Percentiles rank a stretch among this genome's conserved stretches.
Conservation (phyloP, 2,329 filamentous ascomycete genomes). For the Neofusicoccum parvum region DNA sequence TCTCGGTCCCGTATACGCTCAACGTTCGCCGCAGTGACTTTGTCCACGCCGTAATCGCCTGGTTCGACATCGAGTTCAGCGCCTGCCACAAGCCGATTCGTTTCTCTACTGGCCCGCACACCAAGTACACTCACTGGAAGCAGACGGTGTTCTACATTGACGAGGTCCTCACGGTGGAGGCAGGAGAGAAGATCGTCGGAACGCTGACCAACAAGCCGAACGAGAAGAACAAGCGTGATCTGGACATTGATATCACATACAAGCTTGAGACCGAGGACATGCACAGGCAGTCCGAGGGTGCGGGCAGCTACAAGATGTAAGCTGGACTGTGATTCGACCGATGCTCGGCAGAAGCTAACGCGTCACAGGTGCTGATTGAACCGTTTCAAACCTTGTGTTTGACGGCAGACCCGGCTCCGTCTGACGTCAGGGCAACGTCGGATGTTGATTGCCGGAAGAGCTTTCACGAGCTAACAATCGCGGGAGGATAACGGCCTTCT, state of each 20-base stretch:
- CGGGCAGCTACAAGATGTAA: conserved; percentile 75
- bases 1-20: conserved; percentile 77
- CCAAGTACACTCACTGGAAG: conserved; percentile 99
- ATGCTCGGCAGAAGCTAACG: background rate
- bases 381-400: background rate
- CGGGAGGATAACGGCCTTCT: conserved; percentile 2
- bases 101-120: conserved; percentile 96
- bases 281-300: conserved; percentile 68
- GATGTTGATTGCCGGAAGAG: conserved; percentile 6
- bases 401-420: conserved; percentile 11
- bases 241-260: conserved; percentile 89
- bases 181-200: conserved; percentile 77
- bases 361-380: conserved; percentile 13
- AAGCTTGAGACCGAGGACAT: conserved; percentile 74
- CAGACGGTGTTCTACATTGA: conserved; percentile 98
- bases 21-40: conserved; percentile 84
- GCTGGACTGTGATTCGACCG: background rate
- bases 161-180: conserved; percentile 88
- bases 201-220: conserved; percentile 83
- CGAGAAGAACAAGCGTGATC: conserved; percentile 88
- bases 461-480: conserved; percentile 8
- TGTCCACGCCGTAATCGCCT: conserved; percentile 92
- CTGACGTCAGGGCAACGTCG: background rate
- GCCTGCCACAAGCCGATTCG: conserved; percentile 97
- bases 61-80: conserved; percentile 99